Conservation (phyloP, 129 eudicot species). For the Helichrysum umbraculigerum region DNA sequence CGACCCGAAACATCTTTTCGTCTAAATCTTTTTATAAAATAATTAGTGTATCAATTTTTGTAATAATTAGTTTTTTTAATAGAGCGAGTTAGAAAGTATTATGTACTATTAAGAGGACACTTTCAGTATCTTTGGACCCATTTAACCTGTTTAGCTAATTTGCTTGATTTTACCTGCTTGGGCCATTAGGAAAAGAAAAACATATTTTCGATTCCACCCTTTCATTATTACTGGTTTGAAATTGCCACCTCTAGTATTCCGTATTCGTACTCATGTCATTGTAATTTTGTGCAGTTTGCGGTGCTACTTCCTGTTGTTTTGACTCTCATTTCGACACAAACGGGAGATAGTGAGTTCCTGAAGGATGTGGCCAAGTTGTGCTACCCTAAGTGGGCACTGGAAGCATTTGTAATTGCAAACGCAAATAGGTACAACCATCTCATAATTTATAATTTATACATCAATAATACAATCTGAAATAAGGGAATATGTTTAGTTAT, state of each 20-base stretch:
- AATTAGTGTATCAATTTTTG: background rate
- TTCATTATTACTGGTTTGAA: too few relatives aligned
- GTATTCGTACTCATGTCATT: background rate
- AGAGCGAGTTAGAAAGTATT: background rate
- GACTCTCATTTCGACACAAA: constrained; percentile 79
- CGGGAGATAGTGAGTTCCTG: constrained; percentile 35
- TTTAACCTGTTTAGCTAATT: background rate
- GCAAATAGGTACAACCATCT: constrained; percentile 61
- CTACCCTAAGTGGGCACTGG: constrained; percentile 92
- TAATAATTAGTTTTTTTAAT: background rate
- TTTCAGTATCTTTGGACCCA: background rate
- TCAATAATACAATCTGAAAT: background rate
- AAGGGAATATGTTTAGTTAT: constrained; percentile 3
- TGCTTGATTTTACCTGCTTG: background rate
- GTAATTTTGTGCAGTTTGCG: constrained; percentile 56
- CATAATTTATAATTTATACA: background rate
- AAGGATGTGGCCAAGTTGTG: constrained; percentile 54
- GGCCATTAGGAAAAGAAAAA: background rate
- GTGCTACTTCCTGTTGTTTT: constrained; percentile 91
- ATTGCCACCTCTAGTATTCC: background rate
- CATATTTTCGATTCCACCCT: background rate
- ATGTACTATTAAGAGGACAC: background rate
- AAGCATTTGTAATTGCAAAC: constrained; percentile 88
- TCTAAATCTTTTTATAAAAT: background rate
- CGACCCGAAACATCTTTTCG: background rate